Conservation (phyloP, 169 alveolate genomes). For the Plasmodium relictum region DNA sequence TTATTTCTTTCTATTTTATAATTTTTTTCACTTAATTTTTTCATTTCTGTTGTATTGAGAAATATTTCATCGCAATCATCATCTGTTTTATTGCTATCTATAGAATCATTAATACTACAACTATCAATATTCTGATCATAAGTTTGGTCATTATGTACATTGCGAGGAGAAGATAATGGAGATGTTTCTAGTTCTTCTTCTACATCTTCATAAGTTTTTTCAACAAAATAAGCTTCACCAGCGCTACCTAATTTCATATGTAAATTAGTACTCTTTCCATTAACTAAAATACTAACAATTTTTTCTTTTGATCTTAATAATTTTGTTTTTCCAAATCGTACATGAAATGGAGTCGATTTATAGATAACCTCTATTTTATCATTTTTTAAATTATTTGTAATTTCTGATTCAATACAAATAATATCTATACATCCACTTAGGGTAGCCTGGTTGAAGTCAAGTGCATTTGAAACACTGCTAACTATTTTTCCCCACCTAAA, state of each 20-base stretch:
- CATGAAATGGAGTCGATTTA: constrained; percentile 96
- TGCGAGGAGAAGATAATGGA: constrained; percentile 62
- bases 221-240: constrained; percentile 96
- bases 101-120: constrained; percentile 42
- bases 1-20: constrained; percentile 19
- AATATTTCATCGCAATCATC: constrained; percentile 29
- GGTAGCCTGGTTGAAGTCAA: constrained; percentile 95
- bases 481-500: constrained; percentile 94
- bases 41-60: constrained; percentile 5
- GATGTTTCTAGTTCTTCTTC: constrained; percentile 77
- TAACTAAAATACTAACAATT: constrained; percentile 92
- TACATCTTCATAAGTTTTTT: constrained; percentile 84
- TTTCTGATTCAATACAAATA: constrained; percentile 89
- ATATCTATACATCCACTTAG: constrained; percentile 95
- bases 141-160: constrained; percentile 33
- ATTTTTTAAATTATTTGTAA: constrained; percentile 14
- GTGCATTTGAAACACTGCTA: constrained; percentile 91
- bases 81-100: constrained; percentile 32
- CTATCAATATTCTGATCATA: constrained; percentile 53
- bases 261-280: constrained; percentile 92
- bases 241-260: constrained; percentile 96
- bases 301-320: constrained; percentile 94
- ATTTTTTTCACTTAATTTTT: constrained; percentile 22
- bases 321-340: constrained; percentile 97
- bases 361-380: constrained; percentile 80